Percentiles rank a stretch among this genome's conserved stretches.
These are phyloP conservation scores for Leptodermis oblonga DNA, from an alignment of 257 asterid genomes.

Conservation along the genomic window DNA sequence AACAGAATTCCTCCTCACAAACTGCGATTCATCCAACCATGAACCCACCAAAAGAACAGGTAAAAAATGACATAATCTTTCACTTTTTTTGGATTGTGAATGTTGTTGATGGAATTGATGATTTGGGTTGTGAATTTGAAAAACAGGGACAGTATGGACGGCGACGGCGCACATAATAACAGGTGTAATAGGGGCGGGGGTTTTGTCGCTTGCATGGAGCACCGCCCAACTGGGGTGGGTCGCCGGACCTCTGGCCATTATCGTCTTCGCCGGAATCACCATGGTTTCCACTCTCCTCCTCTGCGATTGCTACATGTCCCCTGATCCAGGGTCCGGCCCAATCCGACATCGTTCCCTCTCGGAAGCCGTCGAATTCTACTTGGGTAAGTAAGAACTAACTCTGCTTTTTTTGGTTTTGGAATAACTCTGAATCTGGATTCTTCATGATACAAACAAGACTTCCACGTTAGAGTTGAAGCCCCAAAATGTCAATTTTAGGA, in stretches of 20 bases:
- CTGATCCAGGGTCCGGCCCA: conserved; percentile 27
- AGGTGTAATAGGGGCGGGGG: conserved; percentile 87
- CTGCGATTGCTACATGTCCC: conserved; percentile 50
- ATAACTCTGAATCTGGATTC: too few relatives aligned
- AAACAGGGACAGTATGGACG: conserved; percentile 61
- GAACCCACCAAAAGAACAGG: conserved; percentile 20
- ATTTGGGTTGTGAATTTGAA: neutral
- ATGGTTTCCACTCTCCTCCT: conserved; percentile 49
- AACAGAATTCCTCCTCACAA: conserved; percentile 9
- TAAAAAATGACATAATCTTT: neutral
- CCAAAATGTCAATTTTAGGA: too few relatives aligned
- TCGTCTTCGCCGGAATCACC: conserved; percentile 56
- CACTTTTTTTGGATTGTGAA: too few relatives aligned
- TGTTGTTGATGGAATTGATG: too few relatives aligned
- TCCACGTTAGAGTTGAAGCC: too few relatives aligned
- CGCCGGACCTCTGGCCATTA: conserved; percentile 63
- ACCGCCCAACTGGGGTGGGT: conserved; percentile 77
- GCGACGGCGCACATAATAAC: conserved; percentile 71
- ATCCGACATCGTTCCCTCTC: conserved; percentile 44
- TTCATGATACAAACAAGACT: too few relatives aligned
- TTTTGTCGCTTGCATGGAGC: conserved; percentile 78
- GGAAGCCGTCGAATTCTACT: conserved; percentile 48
- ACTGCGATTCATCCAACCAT: neutral
- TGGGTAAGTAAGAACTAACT: conserved; percentile 18
- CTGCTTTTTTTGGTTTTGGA: too few relatives aligned